These are phyloP conservation scores for Aspergillus novofumigatus DNA, from an alignment of 2,329 filamentous ascomycete genomes.

Conservation along the genomic window DNA sequence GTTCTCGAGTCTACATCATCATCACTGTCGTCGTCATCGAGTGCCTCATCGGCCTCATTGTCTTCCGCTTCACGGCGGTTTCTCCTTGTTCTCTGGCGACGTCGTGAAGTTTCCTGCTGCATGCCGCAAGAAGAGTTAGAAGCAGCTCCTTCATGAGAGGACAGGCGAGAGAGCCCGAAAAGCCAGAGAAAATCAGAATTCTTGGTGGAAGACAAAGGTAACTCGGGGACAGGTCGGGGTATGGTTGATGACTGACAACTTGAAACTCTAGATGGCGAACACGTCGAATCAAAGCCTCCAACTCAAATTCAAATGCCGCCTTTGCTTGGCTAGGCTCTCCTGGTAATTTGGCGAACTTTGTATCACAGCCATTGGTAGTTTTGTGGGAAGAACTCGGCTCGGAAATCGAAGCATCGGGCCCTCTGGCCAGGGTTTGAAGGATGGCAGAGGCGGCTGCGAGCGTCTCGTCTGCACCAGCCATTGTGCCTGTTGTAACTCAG, in stretches of 20 bases:
- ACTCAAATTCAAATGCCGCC: conserved; percentile 72
- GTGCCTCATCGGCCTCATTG: conserved; percentile 25
- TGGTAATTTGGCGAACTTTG: conserved; percentile 64
- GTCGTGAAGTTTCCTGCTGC: conserved; percentile 37
- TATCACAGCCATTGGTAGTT: conserved; percentile 47
- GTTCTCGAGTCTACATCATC: conserved; percentile 51
- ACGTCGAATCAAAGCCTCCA: conserved; percentile 71
- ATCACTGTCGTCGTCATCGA: conserved; percentile 33
- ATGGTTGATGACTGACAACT: conserved; percentile 51
- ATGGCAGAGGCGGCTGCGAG: conserved; percentile 45
- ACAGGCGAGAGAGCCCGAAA: conserved; percentile 31
- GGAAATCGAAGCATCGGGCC: conserved; percentile 13
- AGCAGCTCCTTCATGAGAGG: conserved; percentile 32
- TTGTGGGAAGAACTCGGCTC: conserved; percentile 31
- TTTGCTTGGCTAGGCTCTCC: conserved; percentile 74
- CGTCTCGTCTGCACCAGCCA: conserved; percentile 46
- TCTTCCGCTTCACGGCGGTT: conserved; percentile 30
- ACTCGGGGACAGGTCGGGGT: conserved; percentile 78
- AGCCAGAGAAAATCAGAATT: conserved; percentile 31
- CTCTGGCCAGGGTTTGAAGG: conserved; percentile 44
- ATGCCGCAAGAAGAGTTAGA: conserved; percentile 29
- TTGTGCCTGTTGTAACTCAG: conserved; percentile 33
- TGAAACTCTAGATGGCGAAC: conserved; percentile 80
- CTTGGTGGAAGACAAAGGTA: conserved; percentile 54
- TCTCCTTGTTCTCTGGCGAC: conserved; percentile 35